These are phyloP conservation scores for Corchorus olitorius DNA, from an alignment of 345 rosid genomes.

Conservation along the genomic window DNA sequence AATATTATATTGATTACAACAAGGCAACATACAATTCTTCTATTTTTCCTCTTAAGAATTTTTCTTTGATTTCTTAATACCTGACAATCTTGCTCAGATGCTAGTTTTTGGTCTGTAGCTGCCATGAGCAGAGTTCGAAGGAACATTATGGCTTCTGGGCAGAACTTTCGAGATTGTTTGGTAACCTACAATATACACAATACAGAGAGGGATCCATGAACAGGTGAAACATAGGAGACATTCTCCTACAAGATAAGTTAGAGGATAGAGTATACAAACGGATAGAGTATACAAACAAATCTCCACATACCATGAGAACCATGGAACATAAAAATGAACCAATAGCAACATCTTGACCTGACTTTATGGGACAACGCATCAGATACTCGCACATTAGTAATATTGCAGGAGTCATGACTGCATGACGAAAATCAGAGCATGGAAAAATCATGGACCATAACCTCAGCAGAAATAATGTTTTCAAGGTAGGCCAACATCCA, in stretches of 20 bases:
- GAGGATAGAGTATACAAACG: background rate
- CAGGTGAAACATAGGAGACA: background rate
- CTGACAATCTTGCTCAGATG: conserved; percentile 55
- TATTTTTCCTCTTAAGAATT: background rate
- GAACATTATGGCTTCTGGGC: conserved; percentile 84
- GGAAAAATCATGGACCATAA: conserved; percentile 96
- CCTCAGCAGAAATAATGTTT: conserved; percentile 82
- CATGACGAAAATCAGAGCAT: conserved; percentile 93
- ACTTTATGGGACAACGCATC: conserved; percentile 79
- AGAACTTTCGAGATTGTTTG: conserved; percentile 75
- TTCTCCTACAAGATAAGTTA: background rate
- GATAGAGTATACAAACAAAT: background rate
- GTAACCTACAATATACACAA: conserved; percentile 40
- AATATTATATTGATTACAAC: background rate
- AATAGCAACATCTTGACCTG: conserved; percentile 78
- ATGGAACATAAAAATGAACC: conserved; percentile 90
- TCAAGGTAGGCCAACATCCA: conserved; percentile 88
- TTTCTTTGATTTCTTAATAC: conserved; percentile 33
- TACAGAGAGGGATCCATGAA: background rate
- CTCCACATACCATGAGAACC: conserved; percentile 65
- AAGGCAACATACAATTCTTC: background rate
- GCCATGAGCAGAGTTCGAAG: conserved; percentile 64
- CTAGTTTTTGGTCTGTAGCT: conserved; percentile 46
- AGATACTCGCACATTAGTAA: conserved; percentile 92
- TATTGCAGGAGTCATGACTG: conserved; percentile 85